These are phyloP conservation scores for Acanthamoeba sp. DNA, from an alignment of 208 protist species.

Conservation along the genomic window DNA sequence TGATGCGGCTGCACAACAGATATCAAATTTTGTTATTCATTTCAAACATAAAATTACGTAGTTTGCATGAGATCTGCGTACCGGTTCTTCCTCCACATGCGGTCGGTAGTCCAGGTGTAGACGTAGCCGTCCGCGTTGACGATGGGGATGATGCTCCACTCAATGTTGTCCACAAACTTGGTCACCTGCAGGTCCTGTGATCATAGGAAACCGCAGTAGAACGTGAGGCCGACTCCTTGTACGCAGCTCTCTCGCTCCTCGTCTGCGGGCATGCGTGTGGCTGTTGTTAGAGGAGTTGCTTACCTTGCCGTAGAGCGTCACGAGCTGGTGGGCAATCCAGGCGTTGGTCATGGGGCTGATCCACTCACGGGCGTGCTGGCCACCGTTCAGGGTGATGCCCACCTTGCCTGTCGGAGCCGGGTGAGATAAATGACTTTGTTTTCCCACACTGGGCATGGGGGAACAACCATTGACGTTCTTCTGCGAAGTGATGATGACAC, in stretches of 20 bases:
- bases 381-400: conserved; percentile 31
- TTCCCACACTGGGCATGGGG: too few species aligned
- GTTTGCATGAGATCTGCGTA: too few species aligned
- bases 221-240: too few species aligned
- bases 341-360: conserved; percentile 75
- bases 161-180: conserved; percentile 63
- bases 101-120: conserved; percentile 81
- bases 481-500: conserved; percentile 19
- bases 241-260: too few species aligned
- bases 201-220: too few species aligned
- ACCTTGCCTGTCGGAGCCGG: neutral
- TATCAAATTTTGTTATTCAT: too few species aligned
- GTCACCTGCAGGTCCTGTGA: conserved; percentile 27
- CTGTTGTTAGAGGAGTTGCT: neutral
- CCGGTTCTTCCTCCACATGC: conserved; percentile 84
- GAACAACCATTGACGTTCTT: neutral
- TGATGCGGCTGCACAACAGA: neutral
- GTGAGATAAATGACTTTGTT: too few species aligned
- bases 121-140: conserved; percentile 81
- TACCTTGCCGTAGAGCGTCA: conserved; percentile 58
- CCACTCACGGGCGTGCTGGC: conserved; percentile 81
- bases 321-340: conserved; percentile 77
- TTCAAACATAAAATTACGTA: too few species aligned
- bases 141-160: conserved; percentile 79
- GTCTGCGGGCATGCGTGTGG: too few species aligned